These are phyloP conservation scores for Peronosclerospora sorghi DNA, from an alignment of 352 stramenopile species.

Conservation along the genomic window DNA sequence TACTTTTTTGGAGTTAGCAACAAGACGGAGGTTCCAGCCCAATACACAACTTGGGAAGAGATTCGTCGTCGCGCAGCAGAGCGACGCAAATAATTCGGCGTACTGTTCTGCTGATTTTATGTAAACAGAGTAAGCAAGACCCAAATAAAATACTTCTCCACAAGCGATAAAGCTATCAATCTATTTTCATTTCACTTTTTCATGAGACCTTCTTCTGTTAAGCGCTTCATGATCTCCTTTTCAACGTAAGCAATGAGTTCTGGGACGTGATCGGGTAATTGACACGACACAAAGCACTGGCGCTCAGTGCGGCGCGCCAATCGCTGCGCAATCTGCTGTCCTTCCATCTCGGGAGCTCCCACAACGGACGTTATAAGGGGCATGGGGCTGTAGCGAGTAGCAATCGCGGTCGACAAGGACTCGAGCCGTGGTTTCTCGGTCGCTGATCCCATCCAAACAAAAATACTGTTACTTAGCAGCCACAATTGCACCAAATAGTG, in stretches of 20 bases:
- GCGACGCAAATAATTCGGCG: slow-evolving; percentile 31
- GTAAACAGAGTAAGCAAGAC: background rate
- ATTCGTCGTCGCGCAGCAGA: slow-evolving; percentile 48
- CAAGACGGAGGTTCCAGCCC: slow-evolving; percentile 12
- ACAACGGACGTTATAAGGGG: slow-evolving; percentile 66
- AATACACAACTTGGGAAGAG: slow-evolving; percentile 68
- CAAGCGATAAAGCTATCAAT: background rate
- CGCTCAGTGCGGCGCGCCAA: slow-evolving; percentile 46
- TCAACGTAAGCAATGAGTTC: slow-evolving; percentile 68
- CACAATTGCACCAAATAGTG: slow-evolving; percentile 62
- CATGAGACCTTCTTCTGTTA: slow-evolving; percentile 42
- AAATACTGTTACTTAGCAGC: slow-evolving; percentile 50
- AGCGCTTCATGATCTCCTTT: slow-evolving; percentile 38
- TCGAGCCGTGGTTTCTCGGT: slow-evolving; percentile 26
- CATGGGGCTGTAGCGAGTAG: slow-evolving; percentile 70
- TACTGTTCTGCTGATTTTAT: background rate
- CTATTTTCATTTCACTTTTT: slow-evolving; percentile 1
- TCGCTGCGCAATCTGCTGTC: slow-evolving; percentile 74
- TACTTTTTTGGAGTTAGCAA: slow-evolving; percentile 33
- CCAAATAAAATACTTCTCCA: background rate
- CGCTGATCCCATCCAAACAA: slow-evolving; percentile 67
- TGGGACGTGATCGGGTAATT: slow-evolving; percentile 55
- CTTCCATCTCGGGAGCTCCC: slow-evolving; percentile 52
- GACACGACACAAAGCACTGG: slow-evolving; percentile 77
- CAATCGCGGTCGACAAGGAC: slow-evolving; percentile 64